Evolutionary conservation across 345 rosid genomes (phyloP).

Genomic region (rapeseed (Brassica napus)): DNA sequence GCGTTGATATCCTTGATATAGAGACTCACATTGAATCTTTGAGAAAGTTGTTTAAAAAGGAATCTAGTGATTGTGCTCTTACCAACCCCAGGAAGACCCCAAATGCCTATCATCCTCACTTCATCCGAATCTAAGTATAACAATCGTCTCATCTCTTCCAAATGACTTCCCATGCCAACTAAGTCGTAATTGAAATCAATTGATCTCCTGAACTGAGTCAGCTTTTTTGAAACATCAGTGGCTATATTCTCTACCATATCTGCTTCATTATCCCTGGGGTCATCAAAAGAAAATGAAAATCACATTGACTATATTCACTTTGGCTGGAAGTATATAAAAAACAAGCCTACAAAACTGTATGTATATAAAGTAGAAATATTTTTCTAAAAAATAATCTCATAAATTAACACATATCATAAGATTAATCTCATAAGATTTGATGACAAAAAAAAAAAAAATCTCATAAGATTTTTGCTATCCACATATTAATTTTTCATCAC

Average conservation of each 20-base stretch:
- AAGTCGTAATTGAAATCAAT: not conserved
- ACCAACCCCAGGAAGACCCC: slow-evolving; percentile 18
- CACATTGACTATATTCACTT: not conserved
- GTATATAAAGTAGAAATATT: not conserved
- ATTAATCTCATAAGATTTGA: too few species aligned
- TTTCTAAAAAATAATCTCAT: too few species aligned
- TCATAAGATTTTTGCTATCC: not conserved
- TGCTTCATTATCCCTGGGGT: slow-evolving; percentile 19
- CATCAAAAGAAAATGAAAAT: not conserved
- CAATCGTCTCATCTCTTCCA: not conserved
- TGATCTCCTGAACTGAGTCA: slow-evolving; percentile 9
- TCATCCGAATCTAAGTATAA: slow-evolving; percentile 10
- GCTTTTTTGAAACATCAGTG: not conserved
- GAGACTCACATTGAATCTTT: slow-evolving; percentile 14
- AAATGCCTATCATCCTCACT: slow-evolving; percentile 18
- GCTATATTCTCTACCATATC: slow-evolving; percentile 17
- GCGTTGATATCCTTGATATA: slow-evolving; percentile 11
- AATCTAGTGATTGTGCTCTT: slow-evolving; percentile 16
- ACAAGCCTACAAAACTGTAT: not conserved
- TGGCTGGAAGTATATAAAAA: not conserved
- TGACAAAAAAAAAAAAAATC: too few species aligned
- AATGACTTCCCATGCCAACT: slow-evolving; percentile 4
- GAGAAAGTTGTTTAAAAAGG: not conserved
- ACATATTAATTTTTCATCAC: not conserved
- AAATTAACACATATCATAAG: not conserved